Evolutionary conservation across 2,329 filamentous ascomycete genomes (phyloP).

Genomic region (Hyphodiscus sp.): DNA sequence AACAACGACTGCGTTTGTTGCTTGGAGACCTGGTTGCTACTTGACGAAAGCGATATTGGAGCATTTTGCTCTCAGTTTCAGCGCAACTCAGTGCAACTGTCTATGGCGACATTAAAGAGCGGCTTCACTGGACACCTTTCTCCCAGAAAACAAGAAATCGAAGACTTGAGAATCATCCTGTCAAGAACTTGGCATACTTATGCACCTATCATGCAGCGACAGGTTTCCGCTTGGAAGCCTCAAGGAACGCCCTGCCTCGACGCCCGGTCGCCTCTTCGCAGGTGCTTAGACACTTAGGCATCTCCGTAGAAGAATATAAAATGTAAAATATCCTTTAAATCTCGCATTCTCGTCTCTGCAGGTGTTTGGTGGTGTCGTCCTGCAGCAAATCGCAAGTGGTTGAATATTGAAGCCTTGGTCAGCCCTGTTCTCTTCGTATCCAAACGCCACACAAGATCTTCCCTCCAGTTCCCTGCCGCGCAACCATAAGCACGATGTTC

Average conservation of each 20-base stretch:
- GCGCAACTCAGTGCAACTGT: too few relatives aligned
- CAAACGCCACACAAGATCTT: neutral
- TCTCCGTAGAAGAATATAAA: neutral
- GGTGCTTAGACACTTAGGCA: neutral
- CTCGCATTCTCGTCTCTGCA: neutral
- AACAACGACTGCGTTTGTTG: too few relatives aligned
- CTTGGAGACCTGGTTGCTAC: too few relatives aligned
- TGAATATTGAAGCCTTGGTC: neutral
- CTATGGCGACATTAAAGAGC: too few relatives aligned
- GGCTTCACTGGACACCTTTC: neutral
- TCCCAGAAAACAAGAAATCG: neutral
- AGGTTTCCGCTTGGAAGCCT: neutral
- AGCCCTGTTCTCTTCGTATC: neutral
- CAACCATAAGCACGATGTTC: slow-evolving; percentile 8
- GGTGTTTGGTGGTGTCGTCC: neutral
- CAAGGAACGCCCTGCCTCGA: neutral
- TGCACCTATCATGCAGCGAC: neutral
- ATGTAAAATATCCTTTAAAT: neutral
- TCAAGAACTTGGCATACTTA: neutral
- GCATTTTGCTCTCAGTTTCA: too few relatives aligned
- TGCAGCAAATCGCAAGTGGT: neutral
- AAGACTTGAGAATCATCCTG: neutral
- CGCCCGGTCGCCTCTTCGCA: neutral
- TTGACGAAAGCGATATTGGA: too few relatives aligned
- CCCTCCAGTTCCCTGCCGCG: neutral